Base-by-base conservation (phyloP, 2,329 filamentous ascomycete genomes). In the Parasarocladium wereldwijsianum region DNA sequence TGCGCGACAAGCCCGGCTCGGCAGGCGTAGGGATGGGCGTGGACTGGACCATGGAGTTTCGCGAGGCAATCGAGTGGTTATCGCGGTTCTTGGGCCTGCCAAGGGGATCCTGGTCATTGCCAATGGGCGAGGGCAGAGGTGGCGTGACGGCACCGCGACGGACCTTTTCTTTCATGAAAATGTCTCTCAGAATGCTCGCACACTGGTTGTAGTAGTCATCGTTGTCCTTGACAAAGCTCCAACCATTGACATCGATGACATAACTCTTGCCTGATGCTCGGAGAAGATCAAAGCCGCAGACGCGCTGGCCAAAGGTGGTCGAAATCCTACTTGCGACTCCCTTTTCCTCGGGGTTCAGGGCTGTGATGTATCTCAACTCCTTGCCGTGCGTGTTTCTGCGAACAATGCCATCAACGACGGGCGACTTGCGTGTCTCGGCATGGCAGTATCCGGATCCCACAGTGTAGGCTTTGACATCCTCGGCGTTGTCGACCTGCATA, bases 201-300 rank as follows among this genome's bases (percentile, higher is more conserved):
- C 79, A 90, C 45, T 84, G 83, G 45, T 96, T 82, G 50, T 98
- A 98, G 53, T 98, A 98, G 36, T 93, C 86, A 38, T 94, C 87
- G 44, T 98, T 98, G 51, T 98, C 92, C 52, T 98, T 98, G 51
- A 98, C 90, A 45, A 98, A 98, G 48, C 87, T 96, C 92, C 92
- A 98, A 9, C 90, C 90, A 51, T 98, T 98, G 43, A 98, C 90
- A 45, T 98, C 90, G 41, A 98, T 98, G 28, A 98, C 90, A 54
- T 84, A 98, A 50, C 87, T 96, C 51, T 83, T 83, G 11, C 85
- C 83, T 29, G 74, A 76, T 9, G 86, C 84, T 17, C 92, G 76
- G 33, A 98, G 63, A 36, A 98, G 65, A 50, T 98, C 90, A 45
- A 98, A 98, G 0, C 90, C 90, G 48, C 90, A 98, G 3, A 98